These are phyloP conservation scores for Mycena floridula DNA, from an alignment of 768 basidiomycete genomes.

Conservation along the genomic window DNA sequence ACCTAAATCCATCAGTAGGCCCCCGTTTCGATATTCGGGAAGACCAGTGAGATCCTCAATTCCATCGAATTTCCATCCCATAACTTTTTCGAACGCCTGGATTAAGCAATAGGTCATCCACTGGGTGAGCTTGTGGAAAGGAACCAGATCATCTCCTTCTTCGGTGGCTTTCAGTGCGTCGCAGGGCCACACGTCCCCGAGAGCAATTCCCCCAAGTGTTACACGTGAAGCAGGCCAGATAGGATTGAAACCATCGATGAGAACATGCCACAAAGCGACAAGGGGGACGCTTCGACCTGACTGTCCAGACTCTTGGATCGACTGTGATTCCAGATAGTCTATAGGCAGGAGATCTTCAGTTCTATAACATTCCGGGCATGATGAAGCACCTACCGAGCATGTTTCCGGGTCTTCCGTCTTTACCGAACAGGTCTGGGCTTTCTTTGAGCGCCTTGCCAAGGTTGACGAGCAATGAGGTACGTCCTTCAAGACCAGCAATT, in stretches of 20 bases:
- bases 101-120: constrained; percentile 92
- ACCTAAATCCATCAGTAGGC: constrained; percentile 80
- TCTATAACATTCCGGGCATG: too few species aligned
- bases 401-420: constrained; percentile 72
- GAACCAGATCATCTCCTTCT: constrained; percentile 71
- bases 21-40: constrained; percentile 95
- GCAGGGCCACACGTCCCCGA: constrained; percentile 96
- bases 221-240: constrained; percentile 85
- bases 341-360: constrained; percentile 1
- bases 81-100: constrained; percentile 70
- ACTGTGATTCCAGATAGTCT: constrained; percentile 68
- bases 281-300: constrained; percentile 53
- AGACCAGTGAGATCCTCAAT: constrained; percentile 84
- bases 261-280: constrained; percentile 70
- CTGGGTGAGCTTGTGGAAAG: constrained; percentile 94
- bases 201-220: constrained; percentile 55
- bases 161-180: constrained; percentile 34
- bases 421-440: constrained; percentile 66
- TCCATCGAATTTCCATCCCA: constrained; percentile 80
- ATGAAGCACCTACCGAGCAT: constrained; percentile 52
- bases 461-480: constrained; percentile 68
- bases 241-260: constrained; percentile 76
- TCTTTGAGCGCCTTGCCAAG: constrained; percentile 66
- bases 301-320: constrained; percentile 34
- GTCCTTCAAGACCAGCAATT: constrained; percentile 87